Conservation (phyloP, 352 stramenopile species). For the Phytophthora gonapodyides region DNA sequence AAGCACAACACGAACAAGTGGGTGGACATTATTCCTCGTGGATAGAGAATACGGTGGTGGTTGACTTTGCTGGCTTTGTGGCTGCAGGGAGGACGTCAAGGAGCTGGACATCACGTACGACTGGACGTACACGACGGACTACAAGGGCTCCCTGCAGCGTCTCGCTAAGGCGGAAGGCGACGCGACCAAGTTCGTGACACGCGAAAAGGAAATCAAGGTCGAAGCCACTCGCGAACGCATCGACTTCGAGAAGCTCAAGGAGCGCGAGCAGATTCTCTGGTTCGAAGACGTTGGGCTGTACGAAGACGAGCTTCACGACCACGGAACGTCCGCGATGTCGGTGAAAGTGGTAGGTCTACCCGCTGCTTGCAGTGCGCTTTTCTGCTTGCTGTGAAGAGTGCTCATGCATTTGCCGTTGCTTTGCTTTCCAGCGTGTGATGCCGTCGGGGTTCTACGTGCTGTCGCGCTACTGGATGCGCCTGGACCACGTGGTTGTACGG, state of each 20-base stretch:
- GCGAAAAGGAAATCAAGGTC: slow-evolving; percentile 39
- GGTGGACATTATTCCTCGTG: slow-evolving; percentile 3
- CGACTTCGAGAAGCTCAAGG: slow-evolving; percentile 79
- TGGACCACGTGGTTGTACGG: slow-evolving; percentile 80
- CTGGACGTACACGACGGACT: slow-evolving; percentile 86
- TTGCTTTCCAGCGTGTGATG: slow-evolving; percentile 69
- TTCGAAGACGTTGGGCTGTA: slow-evolving; percentile 83
- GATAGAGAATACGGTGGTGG: not conserved
- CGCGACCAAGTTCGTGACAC: slow-evolving; percentile 22
- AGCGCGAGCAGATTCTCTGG: slow-evolving; percentile 83
- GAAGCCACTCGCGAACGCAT: slow-evolving; percentile 65
- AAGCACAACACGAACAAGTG: slow-evolving; percentile 84
- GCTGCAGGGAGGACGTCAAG: slow-evolving; percentile 74
- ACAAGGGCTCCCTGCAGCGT: slow-evolving; percentile 76
- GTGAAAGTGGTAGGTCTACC: slow-evolving; percentile 77
- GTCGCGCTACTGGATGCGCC: slow-evolving; percentile 81
- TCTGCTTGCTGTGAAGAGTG: not conserved
- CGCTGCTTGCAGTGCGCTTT: not conserved
- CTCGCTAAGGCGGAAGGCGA: slow-evolving; percentile 30
- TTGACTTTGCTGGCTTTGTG: slow-evolving; percentile 1
- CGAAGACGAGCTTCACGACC: slow-evolving; percentile 85
- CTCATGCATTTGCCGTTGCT: slow-evolving; percentile 5
- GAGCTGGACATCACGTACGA: slow-evolving; percentile 84
- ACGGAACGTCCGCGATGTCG: slow-evolving; percentile 78
- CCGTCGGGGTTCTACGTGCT: slow-evolving; percentile 82